Base-by-base conservation (phyloP, 1,284 basidiomycete genomes). In the Coriolopsis trogii region DNA sequence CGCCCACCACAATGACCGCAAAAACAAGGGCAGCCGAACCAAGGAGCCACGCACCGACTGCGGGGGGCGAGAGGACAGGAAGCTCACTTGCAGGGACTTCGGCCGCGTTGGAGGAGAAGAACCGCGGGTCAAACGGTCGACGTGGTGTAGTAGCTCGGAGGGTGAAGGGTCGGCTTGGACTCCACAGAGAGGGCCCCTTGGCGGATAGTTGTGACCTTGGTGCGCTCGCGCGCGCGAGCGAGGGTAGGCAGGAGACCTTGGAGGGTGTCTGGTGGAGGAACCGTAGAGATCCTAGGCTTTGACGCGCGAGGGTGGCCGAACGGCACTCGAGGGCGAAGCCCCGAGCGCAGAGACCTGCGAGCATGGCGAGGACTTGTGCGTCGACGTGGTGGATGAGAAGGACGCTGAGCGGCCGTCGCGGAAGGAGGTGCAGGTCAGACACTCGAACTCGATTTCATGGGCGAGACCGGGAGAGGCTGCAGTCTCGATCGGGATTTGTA, bases 1-100 rank as follows among this genome's bases (percentile, higher is more conserved):
- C 97, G 30, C 97, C 97, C 5, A 99, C 93, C 42, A 99, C 87
- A 61, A 98, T 89, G 68, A 99, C 93, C 23, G 85, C 85, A 63
- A 97, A 91, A 23, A 97, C 93, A 36, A 99, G 77, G 4, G 83
- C 84, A 0, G 93, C 90, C 16, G 92, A 94, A 31, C 81, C 70
- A 63, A 95, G 79, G 16, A 98, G 82, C 89, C 95, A 97, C 56
- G 82, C 74, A 15, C 82, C 87, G 5, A 98, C 91, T 10, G 84
- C 73, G 0, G 87, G 89, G 1, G 87, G 77, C 7, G 94, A 85
- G 21, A 93, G 77, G 15, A 83, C 70, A 0, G 84, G 85, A 15
- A 82, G 67, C 26, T 72, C 66, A 23, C 69, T 56, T 16, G 64
- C 44, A 26, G 63, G 42, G 26, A 67, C 56, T 30, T 60, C 33